phyloP scores from a whole-genome alignment of 495 filamentous ascomycete genomes.

The Ascodesmis nigricans region DNA sequence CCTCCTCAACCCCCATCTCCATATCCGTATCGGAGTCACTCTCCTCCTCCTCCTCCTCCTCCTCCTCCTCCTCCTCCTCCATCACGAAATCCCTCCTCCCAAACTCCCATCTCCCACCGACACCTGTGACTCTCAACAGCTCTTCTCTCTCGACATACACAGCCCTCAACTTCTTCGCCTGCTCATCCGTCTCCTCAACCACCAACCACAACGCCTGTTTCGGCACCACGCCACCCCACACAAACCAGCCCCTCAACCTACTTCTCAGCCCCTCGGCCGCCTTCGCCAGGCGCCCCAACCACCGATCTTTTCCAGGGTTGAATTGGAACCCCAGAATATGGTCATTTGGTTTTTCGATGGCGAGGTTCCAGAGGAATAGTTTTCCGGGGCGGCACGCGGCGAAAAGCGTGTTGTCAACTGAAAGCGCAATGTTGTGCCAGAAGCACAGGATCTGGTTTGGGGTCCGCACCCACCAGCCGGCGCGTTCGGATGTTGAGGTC shows the following conservation, averaged over 20 bases:
- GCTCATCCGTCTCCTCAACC: constrained; percentile 14
- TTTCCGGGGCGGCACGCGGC: constrained; percentile 17
- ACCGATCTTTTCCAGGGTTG: constrained; percentile 4
- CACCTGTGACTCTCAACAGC: too few relatives aligned
- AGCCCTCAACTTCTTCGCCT: too few relatives aligned
- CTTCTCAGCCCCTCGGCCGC: constrained; percentile 6
- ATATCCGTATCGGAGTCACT: background rate
- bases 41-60: background rate
- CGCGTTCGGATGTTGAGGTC: constrained; percentile 17
- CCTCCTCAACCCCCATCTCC: background rate
- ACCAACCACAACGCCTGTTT: constrained; percentile 19
- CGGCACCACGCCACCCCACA: constrained; percentile 17
- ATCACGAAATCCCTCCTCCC: constrained; percentile 1
- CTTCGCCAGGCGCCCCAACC: constrained; percentile 11
- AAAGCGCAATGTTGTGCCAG: constrained; percentile 16
- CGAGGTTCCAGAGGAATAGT: constrained; percentile 20
- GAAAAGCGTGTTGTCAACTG: constrained; percentile 8
- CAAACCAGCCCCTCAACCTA: constrained; percentile 14
- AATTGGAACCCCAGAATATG: constrained; percentile 9
- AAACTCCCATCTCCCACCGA: constrained; percentile 10
- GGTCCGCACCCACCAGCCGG: constrained; percentile 20
- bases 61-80: constrained; percentile 2
- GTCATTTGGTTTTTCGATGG: constrained; percentile 1
- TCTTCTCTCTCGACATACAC: constrained; percentile 16
- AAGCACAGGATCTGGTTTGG: constrained; percentile 20